Percentiles rank a stretch among this genome's conserved stretches.
Evolutionary conservation across 2,329 filamentous ascomycete genomes (phyloP).

Genomic region (Diaporthe ampelina): DNA sequence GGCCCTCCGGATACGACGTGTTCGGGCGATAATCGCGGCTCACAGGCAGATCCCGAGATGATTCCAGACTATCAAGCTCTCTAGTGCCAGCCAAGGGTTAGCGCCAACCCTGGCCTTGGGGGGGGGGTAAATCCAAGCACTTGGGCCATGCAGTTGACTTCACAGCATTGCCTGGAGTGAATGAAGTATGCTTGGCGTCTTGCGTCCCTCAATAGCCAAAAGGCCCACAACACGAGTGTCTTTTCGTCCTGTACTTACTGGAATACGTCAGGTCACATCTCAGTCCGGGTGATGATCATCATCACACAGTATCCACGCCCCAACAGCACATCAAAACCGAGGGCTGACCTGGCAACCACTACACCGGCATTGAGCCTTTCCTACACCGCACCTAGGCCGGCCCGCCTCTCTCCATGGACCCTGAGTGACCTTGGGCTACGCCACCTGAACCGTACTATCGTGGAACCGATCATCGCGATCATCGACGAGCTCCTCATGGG

Average conservation of each 20-base stretch:
- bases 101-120: background rate
- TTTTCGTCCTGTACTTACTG: background rate
- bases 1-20: background rate
- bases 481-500: background rate
- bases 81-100: background rate
- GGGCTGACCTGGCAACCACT: background rate
- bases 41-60: background rate
- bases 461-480: background rate
- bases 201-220: background rate
- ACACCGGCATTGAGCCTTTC: background rate
- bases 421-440: background rate
- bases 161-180: background rate
- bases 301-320: background rate
- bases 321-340: background rate
- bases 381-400: background rate
- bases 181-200: background rate
- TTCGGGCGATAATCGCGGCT: conserved; percentile 7
- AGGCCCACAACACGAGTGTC: background rate
- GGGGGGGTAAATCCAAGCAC: background rate
- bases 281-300: too few relatives aligned
- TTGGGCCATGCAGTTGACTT: background rate
- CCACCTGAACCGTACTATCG: background rate
- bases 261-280: background rate
- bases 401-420: background rate
- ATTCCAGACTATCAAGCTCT: background rate